Conservation (phyloP, 2,329 filamentous ascomycete species). For the Sporothrix variecibatus region DNA sequence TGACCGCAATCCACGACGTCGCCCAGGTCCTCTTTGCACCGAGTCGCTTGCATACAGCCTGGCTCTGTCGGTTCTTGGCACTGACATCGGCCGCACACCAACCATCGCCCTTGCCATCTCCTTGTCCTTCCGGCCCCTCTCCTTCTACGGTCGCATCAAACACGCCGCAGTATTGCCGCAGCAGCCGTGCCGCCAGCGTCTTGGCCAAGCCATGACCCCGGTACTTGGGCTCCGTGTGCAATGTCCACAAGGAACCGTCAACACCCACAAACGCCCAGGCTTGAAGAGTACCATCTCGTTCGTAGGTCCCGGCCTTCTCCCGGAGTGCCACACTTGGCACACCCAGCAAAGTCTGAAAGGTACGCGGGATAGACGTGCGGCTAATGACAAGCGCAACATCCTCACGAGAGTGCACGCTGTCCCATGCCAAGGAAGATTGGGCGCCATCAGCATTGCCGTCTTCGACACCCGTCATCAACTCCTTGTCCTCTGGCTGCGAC, state of each 20-base stretch:
- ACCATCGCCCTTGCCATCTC: conserved; percentile 48
- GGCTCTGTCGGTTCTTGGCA: conserved; percentile 60
- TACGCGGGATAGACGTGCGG: conserved; percentile 58
- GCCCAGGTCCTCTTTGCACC: conserved; percentile 59
- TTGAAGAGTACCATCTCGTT: conserved; percentile 51
- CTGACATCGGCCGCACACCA: conserved; percentile 67
- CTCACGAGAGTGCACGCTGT: conserved; percentile 44
- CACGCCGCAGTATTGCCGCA: conserved; percentile 51
- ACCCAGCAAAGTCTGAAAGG: conserved; percentile 48
- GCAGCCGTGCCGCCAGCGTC: conserved; percentile 58
- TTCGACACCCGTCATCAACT: background rate
- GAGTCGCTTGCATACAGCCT: conserved; percentile 62
- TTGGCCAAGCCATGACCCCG: conserved; percentile 66
- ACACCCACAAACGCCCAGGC: conserved; percentile 66
- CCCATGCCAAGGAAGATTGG: conserved; percentile 52
- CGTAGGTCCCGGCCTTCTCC: conserved; percentile 14
- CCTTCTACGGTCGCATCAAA: conserved; percentile 35
- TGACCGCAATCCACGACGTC: conserved; percentile 50
- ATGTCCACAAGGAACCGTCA: conserved; percentile 61
- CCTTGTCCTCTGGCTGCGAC: conserved; percentile 42
- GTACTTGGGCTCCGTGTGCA: conserved; percentile 63
- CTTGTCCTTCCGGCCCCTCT: conserved; percentile 39
- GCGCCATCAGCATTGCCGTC: background rate
- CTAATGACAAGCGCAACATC: conserved; percentile 60
- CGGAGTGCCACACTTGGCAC: conserved; percentile 53